Evolutionary conservation across 768 basidiomycete species (phyloP).

Genomic region (Galerina sulciceps): DNA sequence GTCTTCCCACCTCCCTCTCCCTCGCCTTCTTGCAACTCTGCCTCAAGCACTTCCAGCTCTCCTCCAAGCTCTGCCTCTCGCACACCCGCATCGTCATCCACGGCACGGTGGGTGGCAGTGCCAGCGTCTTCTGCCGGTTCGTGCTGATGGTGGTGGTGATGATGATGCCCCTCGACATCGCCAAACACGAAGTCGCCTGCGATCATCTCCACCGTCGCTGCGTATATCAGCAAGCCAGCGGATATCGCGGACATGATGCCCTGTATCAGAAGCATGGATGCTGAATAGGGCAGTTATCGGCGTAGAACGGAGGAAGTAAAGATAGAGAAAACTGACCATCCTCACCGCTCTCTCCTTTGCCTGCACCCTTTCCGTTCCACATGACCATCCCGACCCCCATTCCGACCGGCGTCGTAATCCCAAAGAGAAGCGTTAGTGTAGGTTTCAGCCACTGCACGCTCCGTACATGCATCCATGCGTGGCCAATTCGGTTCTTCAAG

Average conservation of each 20-base stretch:
- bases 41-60: not conserved
- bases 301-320: not conserved
- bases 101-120: not conserved
- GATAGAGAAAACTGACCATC: not conserved
- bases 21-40: not conserved
- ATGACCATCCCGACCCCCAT: constrained; percentile 61
- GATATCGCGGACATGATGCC: constrained; percentile 84
- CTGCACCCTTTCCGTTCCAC: constrained; percentile 30
- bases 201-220: constrained; percentile 85
- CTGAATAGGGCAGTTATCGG: not conserved
- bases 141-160: constrained; percentile 28
- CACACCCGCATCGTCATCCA: not conserved
- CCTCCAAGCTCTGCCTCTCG: not conserved
- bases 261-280: constrained; percentile 53
- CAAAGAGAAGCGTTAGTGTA: constrained; percentile 64
- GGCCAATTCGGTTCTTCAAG: no score
- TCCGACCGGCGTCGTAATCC: constrained; percentile 73
- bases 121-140: constrained; percentile 2
- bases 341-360: constrained; percentile 19
- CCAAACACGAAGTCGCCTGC: constrained; percentile 86
- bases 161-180: constrained; percentile 41
- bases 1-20: constrained; percentile 2
- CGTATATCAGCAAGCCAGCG: constrained; percentile 85
- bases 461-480: not conserved
- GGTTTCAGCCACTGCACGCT: constrained; percentile 50